Conservation (phyloP, 2,329 filamentous ascomycete species). For the Trichoderma sp. region DNA sequence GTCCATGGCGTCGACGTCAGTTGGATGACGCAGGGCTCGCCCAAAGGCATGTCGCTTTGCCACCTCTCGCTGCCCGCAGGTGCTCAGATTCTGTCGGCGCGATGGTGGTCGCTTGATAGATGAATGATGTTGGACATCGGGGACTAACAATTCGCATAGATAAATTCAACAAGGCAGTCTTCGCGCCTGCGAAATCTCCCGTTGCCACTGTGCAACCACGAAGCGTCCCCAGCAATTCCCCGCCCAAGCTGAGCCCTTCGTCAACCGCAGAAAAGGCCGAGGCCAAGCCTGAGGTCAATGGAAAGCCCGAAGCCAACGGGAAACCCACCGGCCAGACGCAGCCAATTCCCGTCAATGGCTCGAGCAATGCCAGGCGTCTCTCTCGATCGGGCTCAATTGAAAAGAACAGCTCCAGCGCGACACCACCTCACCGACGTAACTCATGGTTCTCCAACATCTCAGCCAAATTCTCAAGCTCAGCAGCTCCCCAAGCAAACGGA, state of each 20-base stretch:
- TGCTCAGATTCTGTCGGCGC: slow-evolving; percentile 1
- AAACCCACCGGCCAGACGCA: slow-evolving; percentile 30
- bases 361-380: slow-evolving; percentile 31
- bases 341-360: slow-evolving; percentile 32
- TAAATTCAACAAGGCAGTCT: slow-evolving; percentile 37
- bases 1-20: slow-evolving; percentile 83
- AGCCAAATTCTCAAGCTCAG: slow-evolving; percentile 79
- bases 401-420: slow-evolving; percentile 34
- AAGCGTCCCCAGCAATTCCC: slow-evolving; percentile 35
- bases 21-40: slow-evolving; percentile 81
- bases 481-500: slow-evolving; percentile 40
- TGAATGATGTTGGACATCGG: background rate
- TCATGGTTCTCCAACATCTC: slow-evolving; percentile 95
- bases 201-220: slow-evolving; percentile 36
- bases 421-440: slow-evolving; percentile 58
- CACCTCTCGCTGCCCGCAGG: slow-evolving; percentile 21
- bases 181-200: slow-evolving; percentile 33
- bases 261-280: slow-evolving; percentile 31
- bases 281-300: slow-evolving; percentile 23
- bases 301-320: slow-evolving; percentile 26
- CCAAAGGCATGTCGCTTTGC: slow-evolving; percentile 65
- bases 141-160: slow-evolving; percentile 30
- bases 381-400: slow-evolving; percentile 43
- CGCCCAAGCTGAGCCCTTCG: slow-evolving; percentile 33
- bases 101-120: background rate